phyloP scores from a whole-genome alignment of 495 filamentous ascomycete species.

The Elaphomyces granulatus region DNA sequence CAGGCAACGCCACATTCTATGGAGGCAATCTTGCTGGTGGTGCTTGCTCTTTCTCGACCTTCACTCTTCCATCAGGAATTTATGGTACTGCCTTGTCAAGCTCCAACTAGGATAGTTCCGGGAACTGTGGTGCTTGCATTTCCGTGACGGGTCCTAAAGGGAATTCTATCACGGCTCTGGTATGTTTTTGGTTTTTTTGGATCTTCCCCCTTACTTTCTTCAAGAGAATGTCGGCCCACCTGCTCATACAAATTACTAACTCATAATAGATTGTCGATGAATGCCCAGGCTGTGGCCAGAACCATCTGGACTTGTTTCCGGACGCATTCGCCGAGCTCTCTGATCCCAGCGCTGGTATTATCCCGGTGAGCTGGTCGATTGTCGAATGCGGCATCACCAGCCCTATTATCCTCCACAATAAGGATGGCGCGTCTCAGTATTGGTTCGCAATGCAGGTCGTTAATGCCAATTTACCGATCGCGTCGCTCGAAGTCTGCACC shows the following conservation, averaged over 20 bases:
- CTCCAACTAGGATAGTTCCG: conserved; percentile 34
- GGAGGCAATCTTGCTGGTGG: conserved; percentile 10
- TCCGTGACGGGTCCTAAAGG: conserved; percentile 35
- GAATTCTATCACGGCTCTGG: conserved; percentile 49
- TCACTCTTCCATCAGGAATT: conserved; percentile 38
- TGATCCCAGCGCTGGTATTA: conserved; percentile 32
- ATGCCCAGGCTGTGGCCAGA: conserved; percentile 38
- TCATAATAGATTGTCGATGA: conserved; percentile 46
- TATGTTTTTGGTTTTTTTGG: conserved; percentile 18
- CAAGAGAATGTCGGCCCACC: too few relatives aligned
- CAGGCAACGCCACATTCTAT: too few relatives aligned
- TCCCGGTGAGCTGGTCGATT: conserved; percentile 37
- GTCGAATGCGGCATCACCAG: conserved; percentile 37
- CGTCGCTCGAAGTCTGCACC: conserved; percentile 40
- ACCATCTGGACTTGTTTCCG: conserved; percentile 47
- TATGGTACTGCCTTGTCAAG: conserved; percentile 41
- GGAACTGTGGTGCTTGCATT: conserved; percentile 44
- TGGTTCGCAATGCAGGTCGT: conserved; percentile 47
- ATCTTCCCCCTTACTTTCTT: too few relatives aligned
- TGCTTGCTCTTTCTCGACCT: conserved; percentile 42
- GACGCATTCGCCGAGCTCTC: conserved; percentile 37
- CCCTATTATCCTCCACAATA: conserved; percentile 40
- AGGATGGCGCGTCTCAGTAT: conserved; percentile 32
- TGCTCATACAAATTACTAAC: too few relatives aligned
- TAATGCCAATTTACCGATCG: conserved; percentile 38